These are phyloP conservation scores for Epithele typhae DNA, from an alignment of 768 basidiomycete genomes.

Conservation along the genomic window DNA sequence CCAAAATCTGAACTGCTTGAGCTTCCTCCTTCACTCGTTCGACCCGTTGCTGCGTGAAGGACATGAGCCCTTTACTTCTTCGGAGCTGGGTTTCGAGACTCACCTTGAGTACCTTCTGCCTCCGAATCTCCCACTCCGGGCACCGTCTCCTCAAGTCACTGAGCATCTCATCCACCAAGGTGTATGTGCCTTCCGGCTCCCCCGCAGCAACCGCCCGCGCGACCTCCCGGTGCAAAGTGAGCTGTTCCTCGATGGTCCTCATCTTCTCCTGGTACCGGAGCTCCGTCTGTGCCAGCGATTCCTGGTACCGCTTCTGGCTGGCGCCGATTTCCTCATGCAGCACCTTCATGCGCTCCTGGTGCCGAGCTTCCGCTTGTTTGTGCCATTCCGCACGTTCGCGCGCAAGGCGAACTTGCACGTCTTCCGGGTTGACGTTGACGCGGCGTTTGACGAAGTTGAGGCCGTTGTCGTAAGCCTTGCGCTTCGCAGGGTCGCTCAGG, in stretches of 20 bases:
- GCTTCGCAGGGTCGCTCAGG: constrained; percentile 28
- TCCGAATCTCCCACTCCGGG: constrained; percentile 61
- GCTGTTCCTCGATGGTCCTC: constrained; percentile 33
- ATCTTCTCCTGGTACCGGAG: constrained; percentile 30
- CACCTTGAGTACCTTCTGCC: constrained; percentile 48
- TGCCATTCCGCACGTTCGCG: constrained; percentile 27
- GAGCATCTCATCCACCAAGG: constrained; percentile 48
- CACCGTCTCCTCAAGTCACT: constrained; percentile 49
- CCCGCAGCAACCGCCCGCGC: constrained; percentile 30
- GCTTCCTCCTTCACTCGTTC: no score
- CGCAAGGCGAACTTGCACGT: constrained; percentile 19
- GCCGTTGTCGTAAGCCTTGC: constrained; percentile 28
- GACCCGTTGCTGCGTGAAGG: no score
- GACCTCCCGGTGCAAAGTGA: constrained; percentile 28
- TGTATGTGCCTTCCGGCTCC: constrained; percentile 7
- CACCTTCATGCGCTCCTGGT: constrained; percentile 45
- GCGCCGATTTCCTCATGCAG: constrained; percentile 27
- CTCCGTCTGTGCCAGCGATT: constrained; percentile 19
- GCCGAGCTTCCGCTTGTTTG: constrained; percentile 42
- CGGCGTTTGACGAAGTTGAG: constrained; percentile 21
- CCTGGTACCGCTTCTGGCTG: constrained; percentile 22
- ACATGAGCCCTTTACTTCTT: no score
- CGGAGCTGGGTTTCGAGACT: constrained; percentile 6
- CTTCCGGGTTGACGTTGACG: constrained; percentile 11
- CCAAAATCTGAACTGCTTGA: no score